Conservation (phyloP, 176 grass and related monocot species). For the Areca catechu region DNA sequence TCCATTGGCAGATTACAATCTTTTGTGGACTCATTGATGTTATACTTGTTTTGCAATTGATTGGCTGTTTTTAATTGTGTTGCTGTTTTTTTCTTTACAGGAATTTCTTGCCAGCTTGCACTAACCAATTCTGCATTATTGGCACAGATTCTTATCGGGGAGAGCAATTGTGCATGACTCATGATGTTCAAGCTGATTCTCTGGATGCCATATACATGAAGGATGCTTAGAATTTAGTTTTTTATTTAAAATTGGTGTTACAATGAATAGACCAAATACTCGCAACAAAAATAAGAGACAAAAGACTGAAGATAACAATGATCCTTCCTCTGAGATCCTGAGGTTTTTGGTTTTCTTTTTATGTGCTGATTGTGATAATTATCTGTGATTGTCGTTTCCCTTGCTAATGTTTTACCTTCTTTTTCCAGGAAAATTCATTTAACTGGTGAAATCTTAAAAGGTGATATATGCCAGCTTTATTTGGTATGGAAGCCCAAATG, state of each 20-base stretch:
- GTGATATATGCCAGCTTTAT: constrained; percentile 70
- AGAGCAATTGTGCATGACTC: no score
- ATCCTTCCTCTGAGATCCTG: constrained; percentile 42
- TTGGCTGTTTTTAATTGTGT: no score
- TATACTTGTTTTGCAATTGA: no score
- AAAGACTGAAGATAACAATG: constrained; percentile 40
- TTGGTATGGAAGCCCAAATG: constrained; percentile 48
- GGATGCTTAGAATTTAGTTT: not conserved
- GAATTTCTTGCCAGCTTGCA: no score
- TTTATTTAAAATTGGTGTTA: constrained; percentile 1
- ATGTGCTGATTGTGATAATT: not conserved
- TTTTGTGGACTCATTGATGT: no score
- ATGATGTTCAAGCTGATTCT: no score
- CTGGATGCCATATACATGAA: no score
- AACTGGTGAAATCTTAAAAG: constrained; percentile 39
- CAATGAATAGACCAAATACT: constrained; percentile 82
- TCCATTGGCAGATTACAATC: no score
- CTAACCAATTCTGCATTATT: no score
- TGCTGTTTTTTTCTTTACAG: no score
- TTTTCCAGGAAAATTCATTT: constrained; percentile 79
- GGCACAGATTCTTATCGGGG: no score
- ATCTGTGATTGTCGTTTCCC: not conserved
- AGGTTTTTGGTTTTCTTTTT: constrained; percentile 35
- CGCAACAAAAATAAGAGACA: constrained; percentile 87
- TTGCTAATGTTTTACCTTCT: constrained; percentile 1